Conservation (phyloP, 495 filamentous ascomycete genomes). For the Hypomontagnella submonticulosa region DNA sequence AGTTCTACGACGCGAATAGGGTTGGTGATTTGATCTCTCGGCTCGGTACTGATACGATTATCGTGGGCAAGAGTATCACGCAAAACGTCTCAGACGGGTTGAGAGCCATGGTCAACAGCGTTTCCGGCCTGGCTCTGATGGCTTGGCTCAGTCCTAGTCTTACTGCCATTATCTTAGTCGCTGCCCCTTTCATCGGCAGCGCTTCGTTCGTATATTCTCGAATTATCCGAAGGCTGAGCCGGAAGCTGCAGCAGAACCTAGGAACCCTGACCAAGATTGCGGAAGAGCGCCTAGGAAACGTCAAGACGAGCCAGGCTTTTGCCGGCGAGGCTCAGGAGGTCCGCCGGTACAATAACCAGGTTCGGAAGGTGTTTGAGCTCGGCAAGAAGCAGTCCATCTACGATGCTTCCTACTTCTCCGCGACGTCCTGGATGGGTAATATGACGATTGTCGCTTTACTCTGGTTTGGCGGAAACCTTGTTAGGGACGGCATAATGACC, state of each 20-base stretch:
- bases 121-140: slow-evolving; percentile 90
- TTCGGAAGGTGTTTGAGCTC: slow-evolving; percentile 89
- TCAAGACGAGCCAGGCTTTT: slow-evolving; percentile 95
- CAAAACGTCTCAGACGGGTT: slow-evolving; percentile 97
- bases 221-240: slow-evolving; percentile 83
- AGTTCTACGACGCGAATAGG: slow-evolving; percentile 98
- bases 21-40: slow-evolving; percentile 96
- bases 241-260: slow-evolving; percentile 91
- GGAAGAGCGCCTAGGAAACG: slow-evolving; percentile 93
- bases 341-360: slow-evolving; percentile 87
- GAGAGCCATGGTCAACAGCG: slow-evolving; percentile 85
- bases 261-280: slow-evolving; percentile 95
- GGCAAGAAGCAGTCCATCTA: slow-evolving; percentile 87
- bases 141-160: slow-evolving; percentile 91
- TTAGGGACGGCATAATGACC: slow-evolving; percentile 83
- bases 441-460: slow-evolving; percentile 95
- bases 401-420: slow-evolving; percentile 90
- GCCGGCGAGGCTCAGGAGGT: slow-evolving; percentile 92
- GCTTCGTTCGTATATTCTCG: slow-evolving; percentile 92
- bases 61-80: slow-evolving; percentile 97
- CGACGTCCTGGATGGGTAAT: slow-evolving; percentile 89
- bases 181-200: slow-evolving; percentile 93
- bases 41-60: slow-evolving; percentile 93
- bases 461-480: slow-evolving; percentile 89
- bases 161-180: slow-evolving; percentile 82